phyloP scores from a whole-genome alignment of 768 basidiomycete species.

The Leccinellum rugosiceps region DNA sequence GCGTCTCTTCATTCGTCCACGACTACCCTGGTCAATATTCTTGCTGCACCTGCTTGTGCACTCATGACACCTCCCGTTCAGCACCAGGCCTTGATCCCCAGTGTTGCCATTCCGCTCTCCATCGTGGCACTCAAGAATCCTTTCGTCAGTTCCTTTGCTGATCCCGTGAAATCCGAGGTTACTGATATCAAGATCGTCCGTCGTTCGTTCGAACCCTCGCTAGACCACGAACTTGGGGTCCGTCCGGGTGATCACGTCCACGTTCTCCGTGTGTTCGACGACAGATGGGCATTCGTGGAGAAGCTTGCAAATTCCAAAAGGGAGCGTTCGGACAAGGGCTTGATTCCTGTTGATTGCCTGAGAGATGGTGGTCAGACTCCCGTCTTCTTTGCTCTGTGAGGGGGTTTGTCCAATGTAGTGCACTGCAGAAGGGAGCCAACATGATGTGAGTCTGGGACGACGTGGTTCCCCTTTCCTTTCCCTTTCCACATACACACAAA shows the following conservation, averaged over 20 bases:
- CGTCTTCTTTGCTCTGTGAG: conserved; percentile 39
- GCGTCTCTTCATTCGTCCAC: conserved; percentile 13
- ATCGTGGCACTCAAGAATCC: conserved; percentile 9
- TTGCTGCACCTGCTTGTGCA: conserved; percentile 15
- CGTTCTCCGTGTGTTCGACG: conserved; percentile 56
- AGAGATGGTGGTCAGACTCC: conserved; percentile 45
- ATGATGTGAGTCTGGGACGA: conserved; percentile 9
- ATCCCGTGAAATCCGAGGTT: conserved; percentile 32
- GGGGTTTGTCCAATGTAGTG: neutral
- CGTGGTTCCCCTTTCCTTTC: neutral
- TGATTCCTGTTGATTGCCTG: conserved; percentile 71
- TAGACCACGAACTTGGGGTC: conserved; percentile 60
- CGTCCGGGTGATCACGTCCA: conserved; percentile 48
- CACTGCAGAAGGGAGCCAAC: neutral
- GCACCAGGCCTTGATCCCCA: conserved; percentile 2
- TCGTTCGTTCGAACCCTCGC: conserved; percentile 54
- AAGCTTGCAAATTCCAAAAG: conserved; percentile 25
- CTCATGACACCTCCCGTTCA: conserved; percentile 12
- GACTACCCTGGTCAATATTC: conserved; percentile 18
- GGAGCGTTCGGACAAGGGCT: conserved; percentile 34
- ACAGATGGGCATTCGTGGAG: conserved; percentile 69
- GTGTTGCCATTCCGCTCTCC: neutral
- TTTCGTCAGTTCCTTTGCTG: conserved; percentile 33
- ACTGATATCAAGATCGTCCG: conserved; percentile 46
- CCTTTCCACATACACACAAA: neutral